Percentiles rank a stretch among this genome's conserved stretches.
Evolutionary conservation across 2,329 filamentous ascomycete genomes (phyloP).

Genomic region (Elsinoe perseae): DNA sequence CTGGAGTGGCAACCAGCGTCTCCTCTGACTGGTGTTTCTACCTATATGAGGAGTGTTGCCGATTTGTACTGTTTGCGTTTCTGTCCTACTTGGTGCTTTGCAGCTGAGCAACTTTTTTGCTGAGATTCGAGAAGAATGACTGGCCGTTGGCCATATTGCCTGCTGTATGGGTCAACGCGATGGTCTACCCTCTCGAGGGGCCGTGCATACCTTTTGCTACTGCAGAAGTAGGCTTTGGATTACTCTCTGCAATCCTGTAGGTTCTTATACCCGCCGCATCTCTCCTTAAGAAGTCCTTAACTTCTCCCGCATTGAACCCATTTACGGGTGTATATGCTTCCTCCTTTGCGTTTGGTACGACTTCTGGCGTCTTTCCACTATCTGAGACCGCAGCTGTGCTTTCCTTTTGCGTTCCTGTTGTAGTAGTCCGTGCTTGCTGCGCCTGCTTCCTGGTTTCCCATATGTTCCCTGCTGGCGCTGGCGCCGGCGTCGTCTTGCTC

Average conservation of each 20-base stretch:
- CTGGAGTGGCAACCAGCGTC: not conserved
- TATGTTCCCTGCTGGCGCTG: slow-evolving; percentile 5
- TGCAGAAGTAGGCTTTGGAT: slow-evolving; percentile 6
- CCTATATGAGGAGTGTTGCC: not conserved
- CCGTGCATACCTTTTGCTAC: not conserved
- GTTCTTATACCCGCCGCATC: not conserved
- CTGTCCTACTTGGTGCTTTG: slow-evolving; percentile 2
- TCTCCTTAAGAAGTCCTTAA: slow-evolving; percentile 5
- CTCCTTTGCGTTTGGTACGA: not conserved
- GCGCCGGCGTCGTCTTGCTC: not conserved
- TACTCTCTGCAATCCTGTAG: slow-evolving; percentile 3
- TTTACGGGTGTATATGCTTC: not conserved
- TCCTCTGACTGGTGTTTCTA: not conserved
- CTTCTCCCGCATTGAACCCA: not conserved
- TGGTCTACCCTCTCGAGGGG: not conserved
- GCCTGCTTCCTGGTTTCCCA: slow-evolving; percentile 12
- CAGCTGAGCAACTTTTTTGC: slow-evolving; percentile 12
- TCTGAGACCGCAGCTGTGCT: not conserved
- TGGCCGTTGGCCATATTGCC: slow-evolving; percentile 13
- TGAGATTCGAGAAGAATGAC: slow-evolving; percentile 4
- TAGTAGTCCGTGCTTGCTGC: slow-evolving; percentile 2
- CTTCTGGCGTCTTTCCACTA: not conserved
- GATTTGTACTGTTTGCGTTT: not conserved
- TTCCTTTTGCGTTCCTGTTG: not conserved
- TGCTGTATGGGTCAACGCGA: not conserved